Base-by-base conservation (phyloP, 2,329 filamentous ascomycete species). In the Penicillium sp. region DNA sequence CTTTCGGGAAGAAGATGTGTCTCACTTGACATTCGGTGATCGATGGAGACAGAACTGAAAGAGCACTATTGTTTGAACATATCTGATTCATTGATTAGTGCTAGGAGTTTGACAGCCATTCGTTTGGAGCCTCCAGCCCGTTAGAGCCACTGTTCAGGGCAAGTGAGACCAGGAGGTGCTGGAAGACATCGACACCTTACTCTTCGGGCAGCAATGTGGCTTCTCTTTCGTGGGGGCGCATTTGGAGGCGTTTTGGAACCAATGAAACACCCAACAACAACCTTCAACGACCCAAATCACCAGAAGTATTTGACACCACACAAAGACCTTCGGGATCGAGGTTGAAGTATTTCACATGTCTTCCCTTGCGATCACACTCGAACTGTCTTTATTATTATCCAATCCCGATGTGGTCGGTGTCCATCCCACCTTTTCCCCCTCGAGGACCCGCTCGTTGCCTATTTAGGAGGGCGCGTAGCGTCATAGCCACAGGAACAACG, bases 401-500 rank as follows among this genome's bases (percentile, higher is more conserved):
- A 45, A 53, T 25, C 11, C 51, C 57, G 33, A 28, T n/a, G 3
- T 52, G 49, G 38, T 26, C n/a, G 19, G 35, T 53, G 33, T 25
- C 30, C 19, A 59, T 57, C 58, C 19, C 38, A 58, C 42, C 38
- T 30, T 16, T 30, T 43, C 14, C 40, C 19, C 52, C 42, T 48
- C 37, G 26, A 55, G 38, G 53, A 55, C 43, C 61, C 52, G 42
- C 64, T 61, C 59, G 42, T 35, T 42, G 51, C 42, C 51, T 13
- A 52, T 48, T 61, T 40, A 56, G 57, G 52, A 48, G 25, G 57
- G 45, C 52, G 42, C 59, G 60, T 69, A 62, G 63, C 62, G 64
- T 65, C 60, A 68, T 64, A 55, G 38, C 55, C 49, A 62, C 57
- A 51, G 48, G 26, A 51, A 51, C 60, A 25, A 58, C 7, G 28